These are phyloP conservation scores for Dactylellina leptospora DNA, from an alignment of 2,329 filamentous ascomycete species.

Conservation along the genomic window DNA sequence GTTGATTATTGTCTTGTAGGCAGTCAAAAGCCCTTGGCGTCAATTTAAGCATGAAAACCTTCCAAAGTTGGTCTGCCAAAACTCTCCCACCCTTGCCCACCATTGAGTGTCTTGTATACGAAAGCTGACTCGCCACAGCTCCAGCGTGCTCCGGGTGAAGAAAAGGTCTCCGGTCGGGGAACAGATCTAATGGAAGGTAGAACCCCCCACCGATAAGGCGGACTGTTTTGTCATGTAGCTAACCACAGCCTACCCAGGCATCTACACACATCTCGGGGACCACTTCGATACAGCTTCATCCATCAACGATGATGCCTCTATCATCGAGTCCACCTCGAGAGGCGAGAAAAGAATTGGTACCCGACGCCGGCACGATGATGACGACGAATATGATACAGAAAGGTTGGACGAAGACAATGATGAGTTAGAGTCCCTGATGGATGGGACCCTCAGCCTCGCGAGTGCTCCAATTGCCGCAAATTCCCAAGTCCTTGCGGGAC, in stretches of 20 bases:
- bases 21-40: background rate
- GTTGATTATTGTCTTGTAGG: too few species aligned
- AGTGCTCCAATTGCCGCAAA: conserved; percentile 79
- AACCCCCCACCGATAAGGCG: background rate
- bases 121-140: too few species aligned
- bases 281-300: conserved; percentile 56
- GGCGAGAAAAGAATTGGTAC: conserved; percentile 54
- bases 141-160: too few species aligned
- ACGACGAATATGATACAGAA: conserved; percentile 81
- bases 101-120: too few species aligned
- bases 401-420: conserved; percentile 72
- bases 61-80: too few species aligned
- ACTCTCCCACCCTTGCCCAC: too few species aligned
- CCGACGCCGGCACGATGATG: conserved; percentile 80
- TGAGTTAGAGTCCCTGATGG: conserved; percentile 56
- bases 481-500: conserved; percentile 62
- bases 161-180: background rate
- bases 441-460: conserved; percentile 71
- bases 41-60: background rate
- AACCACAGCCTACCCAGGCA: conserved; percentile 57
- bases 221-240: background rate
- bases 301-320: conserved; percentile 69
- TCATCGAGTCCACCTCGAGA: conserved; percentile 63
- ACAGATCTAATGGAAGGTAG: conserved; percentile 7
- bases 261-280: conserved; percentile 48